These are phyloP conservation scores for Sporothrix protearum DNA, from an alignment of 2,329 filamentous ascomycete species.

Conservation along the genomic window DNA sequence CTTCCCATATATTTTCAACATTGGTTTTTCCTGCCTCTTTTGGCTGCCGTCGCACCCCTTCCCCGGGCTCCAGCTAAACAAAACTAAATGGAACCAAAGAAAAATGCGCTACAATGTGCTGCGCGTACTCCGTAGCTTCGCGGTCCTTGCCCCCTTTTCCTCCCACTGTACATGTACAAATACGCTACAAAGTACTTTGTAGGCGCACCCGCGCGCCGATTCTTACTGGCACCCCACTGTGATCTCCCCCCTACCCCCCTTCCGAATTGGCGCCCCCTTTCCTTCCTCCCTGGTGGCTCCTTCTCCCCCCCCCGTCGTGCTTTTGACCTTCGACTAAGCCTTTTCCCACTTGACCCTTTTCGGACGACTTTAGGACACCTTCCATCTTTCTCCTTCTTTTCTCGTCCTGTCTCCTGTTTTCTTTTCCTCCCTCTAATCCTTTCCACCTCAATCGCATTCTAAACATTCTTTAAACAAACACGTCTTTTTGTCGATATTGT, in stretches of 20 bases:
- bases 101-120: neutral
- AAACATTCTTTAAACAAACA: neutral
- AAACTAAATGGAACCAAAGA: no score
- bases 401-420: conserved; percentile 6
- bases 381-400: conserved; percentile 9
- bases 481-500: conserved; percentile 1
- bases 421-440: conserved; percentile 5
- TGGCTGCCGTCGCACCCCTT: neutral
- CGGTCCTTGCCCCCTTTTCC: neutral
- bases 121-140: neutral
- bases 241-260: neutral
- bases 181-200: no score
- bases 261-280: conserved; percentile 1
- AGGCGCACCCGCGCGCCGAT: neutral
- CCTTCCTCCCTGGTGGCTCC: conserved; percentile 5
- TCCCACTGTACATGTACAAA: no score
- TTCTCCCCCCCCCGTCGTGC: neutral
- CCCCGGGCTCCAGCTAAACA: neutral
- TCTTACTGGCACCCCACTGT: conserved; percentile 18
- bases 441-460: conserved; percentile 1
- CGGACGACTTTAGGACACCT: conserved; percentile 25
- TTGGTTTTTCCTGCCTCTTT: neutral
- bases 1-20: neutral
- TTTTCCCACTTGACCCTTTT: conserved; percentile 21
- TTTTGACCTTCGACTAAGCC: neutral